Conservation (phyloP, 495 filamentous ascomycete species). For the Aspergillus sclerotioniger region DNA sequence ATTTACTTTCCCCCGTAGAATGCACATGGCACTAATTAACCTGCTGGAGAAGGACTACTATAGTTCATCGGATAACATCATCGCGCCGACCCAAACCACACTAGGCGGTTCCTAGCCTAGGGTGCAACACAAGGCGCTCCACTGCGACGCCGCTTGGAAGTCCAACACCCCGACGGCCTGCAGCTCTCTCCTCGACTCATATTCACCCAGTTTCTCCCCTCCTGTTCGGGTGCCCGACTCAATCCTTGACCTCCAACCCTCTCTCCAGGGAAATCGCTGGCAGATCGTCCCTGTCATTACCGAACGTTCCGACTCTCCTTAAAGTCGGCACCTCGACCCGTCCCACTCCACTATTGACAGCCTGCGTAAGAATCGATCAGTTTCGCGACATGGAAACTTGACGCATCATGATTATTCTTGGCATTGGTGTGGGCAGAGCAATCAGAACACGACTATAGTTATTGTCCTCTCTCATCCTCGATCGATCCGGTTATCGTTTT, state of each 20-base stretch:
- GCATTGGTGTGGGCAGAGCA: conserved; percentile 27
- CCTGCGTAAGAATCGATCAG: conserved; percentile 13
- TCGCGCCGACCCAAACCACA: conserved; percentile 2
- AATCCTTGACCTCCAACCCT: conserved; percentile 2
- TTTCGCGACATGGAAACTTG: conserved; percentile 37
- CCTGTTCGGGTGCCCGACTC: background rate
- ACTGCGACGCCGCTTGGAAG: conserved; percentile 5
- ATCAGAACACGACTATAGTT: conserved; percentile 23
- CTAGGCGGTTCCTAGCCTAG: conserved; percentile 10
- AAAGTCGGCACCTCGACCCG: background rate
- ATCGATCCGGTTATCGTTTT: background rate
- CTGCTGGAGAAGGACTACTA: background rate
- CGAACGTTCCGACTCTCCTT: background rate
- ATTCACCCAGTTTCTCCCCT: background rate
- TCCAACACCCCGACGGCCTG: conserved; percentile 6
- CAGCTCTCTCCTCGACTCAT: conserved; percentile 15
- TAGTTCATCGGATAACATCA: background rate
- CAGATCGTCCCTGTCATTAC: background rate
- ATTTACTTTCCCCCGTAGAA: background rate
- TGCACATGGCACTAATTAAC: background rate
- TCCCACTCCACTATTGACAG: conserved; percentile 14
- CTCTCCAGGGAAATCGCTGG: background rate
- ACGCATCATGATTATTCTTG: conserved; percentile 29
- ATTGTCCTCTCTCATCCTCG: conserved; percentile 7
- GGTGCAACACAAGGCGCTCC: conserved; percentile 6